phyloP scores from a whole-genome alignment of 306 rosid species.

The Notholithocarpus densiflorus region DNA sequence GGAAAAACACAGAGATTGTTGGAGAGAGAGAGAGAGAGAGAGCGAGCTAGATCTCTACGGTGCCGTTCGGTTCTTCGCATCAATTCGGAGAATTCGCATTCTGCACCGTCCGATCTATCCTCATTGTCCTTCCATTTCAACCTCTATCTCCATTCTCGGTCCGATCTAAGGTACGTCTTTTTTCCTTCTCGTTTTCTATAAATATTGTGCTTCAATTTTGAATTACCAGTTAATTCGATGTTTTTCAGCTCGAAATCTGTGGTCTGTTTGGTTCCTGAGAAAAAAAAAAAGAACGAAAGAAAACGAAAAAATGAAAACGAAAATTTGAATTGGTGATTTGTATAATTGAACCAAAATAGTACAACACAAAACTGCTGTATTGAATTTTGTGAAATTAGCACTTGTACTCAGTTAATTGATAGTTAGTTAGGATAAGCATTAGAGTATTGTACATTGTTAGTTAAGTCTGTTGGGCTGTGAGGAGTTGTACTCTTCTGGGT shows the following conservation, averaged over 20 bases:
- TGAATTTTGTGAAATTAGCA: too few species aligned
- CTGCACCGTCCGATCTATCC: slow-evolving; percentile 37
- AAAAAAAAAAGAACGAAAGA: not conserved
- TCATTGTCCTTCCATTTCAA: slow-evolving; percentile 23
- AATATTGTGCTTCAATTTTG: slow-evolving; percentile 3
- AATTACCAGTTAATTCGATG: not conserved
- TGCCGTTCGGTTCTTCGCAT: slow-evolving; percentile 23
- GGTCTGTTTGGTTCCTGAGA: not conserved
- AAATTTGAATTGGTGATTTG: not conserved
- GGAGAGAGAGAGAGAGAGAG: not conserved
- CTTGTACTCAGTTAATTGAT: too few species aligned
- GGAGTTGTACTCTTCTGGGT: too few species aligned
- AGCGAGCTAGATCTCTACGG: slow-evolving; percentile 30
- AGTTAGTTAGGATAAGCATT: too few species aligned
- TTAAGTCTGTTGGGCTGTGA: too few species aligned
- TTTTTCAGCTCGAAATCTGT: not conserved
- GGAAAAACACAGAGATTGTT: too few species aligned
- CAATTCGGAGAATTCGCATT: slow-evolving; percentile 30
- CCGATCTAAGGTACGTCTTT: slow-evolving; percentile 15
- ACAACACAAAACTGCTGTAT: too few species aligned
- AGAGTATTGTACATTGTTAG: too few species aligned
- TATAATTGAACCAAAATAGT: not conserved
- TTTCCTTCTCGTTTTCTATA: not conserved
- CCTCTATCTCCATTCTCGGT: slow-evolving; percentile 24
- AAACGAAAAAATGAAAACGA: not conserved